Conservation (phyloP, 1,284 basidiomycete genomes). For the Ceratobasidium sp. region DNA sequence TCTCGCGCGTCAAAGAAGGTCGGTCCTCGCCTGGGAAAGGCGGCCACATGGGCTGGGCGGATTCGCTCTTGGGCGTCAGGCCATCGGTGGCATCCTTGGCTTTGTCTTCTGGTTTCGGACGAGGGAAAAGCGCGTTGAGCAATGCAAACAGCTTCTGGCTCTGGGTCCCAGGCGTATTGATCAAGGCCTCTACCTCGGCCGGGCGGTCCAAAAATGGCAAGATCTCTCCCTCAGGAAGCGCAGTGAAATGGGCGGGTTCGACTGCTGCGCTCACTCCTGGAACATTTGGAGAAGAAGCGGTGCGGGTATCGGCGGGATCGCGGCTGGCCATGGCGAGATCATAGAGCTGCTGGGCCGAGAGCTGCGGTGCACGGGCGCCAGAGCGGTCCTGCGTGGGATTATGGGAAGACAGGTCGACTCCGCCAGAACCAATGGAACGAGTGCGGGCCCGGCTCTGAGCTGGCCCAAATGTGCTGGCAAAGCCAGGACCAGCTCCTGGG, state of each 20-base stretch:
- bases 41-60: constrained; percentile 14
- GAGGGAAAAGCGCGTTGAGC: constrained; percentile 67
- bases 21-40: constrained; percentile 24
- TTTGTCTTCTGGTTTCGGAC: background rate
- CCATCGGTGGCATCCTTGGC: constrained; percentile 9
- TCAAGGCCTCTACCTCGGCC: constrained; percentile 65
- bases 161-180: constrained; percentile 62
- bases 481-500: constrained; percentile 23
- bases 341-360: constrained; percentile 42
- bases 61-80: constrained; percentile 8
- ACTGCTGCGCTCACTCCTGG: constrained; percentile 6
- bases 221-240: constrained; percentile 69
- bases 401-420: constrained; percentile 36
- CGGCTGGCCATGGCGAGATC: constrained; percentile 40
- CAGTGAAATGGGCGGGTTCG: constrained; percentile 58
- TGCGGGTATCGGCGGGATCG: constrained; percentile 20
- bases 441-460: constrained; percentile 37
- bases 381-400: constrained; percentile 49
- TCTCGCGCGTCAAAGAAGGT: background rate
- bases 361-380: constrained; percentile 33
- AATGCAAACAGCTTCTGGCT: constrained; percentile 67
- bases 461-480: constrained; percentile 18
- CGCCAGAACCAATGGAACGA: constrained; percentile 32
- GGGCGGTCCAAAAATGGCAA: constrained; percentile 79
- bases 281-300: constrained; percentile 35